Base-by-base conservation (phyloP, 2,329 filamentous ascomycete genomes). In the Aspergillus proliferans region DNA sequence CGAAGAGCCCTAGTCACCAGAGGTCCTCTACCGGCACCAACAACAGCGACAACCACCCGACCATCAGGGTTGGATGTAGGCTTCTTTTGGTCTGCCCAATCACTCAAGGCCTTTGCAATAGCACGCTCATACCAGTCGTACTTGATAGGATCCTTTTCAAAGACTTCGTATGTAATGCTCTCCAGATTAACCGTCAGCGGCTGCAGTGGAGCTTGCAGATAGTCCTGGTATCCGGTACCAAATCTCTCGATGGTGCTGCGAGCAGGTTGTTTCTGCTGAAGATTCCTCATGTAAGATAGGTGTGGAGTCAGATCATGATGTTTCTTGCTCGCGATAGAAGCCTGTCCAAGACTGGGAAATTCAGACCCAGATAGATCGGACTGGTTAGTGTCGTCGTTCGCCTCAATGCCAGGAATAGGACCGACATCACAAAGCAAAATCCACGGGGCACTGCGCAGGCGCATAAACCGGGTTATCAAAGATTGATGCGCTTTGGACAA, bases 81-180 rank as follows among this genome's bases (percentile, higher is more conserved):
- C 63, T 88, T 90, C 28, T 80, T 76, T 50, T 88, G 77, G 34
- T 77, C 72, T 50, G 78, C 78, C 85, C 93, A 94, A 62, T 97
- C 91, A 10, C 74, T 77, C 53, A 98, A 76, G 0, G 93, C 92
- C 55, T 87, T 82, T 3, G 82, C 81, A 49, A 94, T 86, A 12
- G 93, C 93, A 42, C 80, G 77, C 67, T 97, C 90, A 65, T 98
- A 98, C 78, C 92, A 94, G 55, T 90, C 84, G 66, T 98, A 98
- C 71, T 98, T 98, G 71, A 98, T 87, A 0, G 93, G 93, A 56
- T 98, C 94, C 58, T 94, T 94, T 68, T 98, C 93, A 62, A 98
- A 98, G 2, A 97, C 92, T 66, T 98, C 93, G 68, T 98, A 98
- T 0, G 93, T 98, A 39, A 95, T 87, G 43, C 90, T 95, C 67